Base-by-base conservation (phyloP, 2,329 filamentous ascomycete species). In the Calonectria ilicicola region DNA sequence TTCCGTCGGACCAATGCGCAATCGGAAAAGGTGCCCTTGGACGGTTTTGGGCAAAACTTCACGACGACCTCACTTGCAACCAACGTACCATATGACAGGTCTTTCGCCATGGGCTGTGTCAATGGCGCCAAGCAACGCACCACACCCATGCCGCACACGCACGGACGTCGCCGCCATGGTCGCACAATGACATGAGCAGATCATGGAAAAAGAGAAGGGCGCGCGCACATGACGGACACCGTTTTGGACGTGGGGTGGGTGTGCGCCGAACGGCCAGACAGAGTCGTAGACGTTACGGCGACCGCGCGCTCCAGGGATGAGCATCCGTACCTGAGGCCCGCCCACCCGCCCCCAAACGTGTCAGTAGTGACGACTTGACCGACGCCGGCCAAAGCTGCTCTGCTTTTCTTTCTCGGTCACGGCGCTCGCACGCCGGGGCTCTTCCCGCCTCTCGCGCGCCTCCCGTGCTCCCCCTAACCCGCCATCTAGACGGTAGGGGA, bases 111-210 rank as follows among this genome's bases (percentile, higher is more conserved):
- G 77, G 74, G 46, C 71, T 70, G 76, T 76, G 56, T 67, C 38
- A 26, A 73, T 71, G 63, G 66, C 66, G 49, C 71, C 47, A 72
- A 72, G 64, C 74, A 79, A 78, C 77, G 69, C 38, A 63, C 58
- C 35, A 29, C 35, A 29, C 27, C 58, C 38, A 74, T 47, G 44
- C 10, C 44, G n/a, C n/a, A 2, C 74, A 73, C 70, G 77, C 77
- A 77, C 77, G 77, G 77, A 77, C 76, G 71, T 74, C 76, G 77
- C 77, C 77, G 77, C 70, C 75, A 69, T 74, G 74, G 70, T 72
- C 60, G 71, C 62, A 65, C 71, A 73, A 70, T 63, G 56, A 65
- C 66, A 69, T 53, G 58, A 65, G 58, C 60, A 65, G 60, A 63
- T 70, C 58, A 60, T 58, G 62, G 29, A 66, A 63, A 46, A 63